Evolutionary conservation across 139 green algal species (phyloP).

Genomic region (Zygnema circumcarinatum): DNA sequence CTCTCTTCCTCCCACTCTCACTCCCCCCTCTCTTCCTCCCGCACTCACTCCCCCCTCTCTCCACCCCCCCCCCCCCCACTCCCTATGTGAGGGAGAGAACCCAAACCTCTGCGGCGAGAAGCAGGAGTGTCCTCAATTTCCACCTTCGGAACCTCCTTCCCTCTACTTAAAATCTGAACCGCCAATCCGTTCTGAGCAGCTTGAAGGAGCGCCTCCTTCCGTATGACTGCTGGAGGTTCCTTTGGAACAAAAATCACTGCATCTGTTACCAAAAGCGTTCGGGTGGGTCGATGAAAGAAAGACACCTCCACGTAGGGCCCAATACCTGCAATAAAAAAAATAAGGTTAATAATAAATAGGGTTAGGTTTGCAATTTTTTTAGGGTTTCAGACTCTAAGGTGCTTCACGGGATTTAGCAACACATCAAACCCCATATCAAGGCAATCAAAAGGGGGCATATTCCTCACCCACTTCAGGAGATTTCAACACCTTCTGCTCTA

Average conservation of each 20-base stretch:
- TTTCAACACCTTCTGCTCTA: constrained; percentile 62
- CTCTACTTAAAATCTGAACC: constrained; percentile 36
- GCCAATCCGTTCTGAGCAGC: constrained; percentile 42
- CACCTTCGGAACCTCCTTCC: constrained; percentile 37
- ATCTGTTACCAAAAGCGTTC: constrained; percentile 67
- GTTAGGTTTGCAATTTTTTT: too few relatives aligned
- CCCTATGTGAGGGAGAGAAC: too few relatives aligned
- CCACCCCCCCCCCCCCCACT: too few relatives aligned
- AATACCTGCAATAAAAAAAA: constrained; percentile 43
- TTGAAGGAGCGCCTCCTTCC: constrained; percentile 11
- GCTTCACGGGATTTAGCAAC: background rate
- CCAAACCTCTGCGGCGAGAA: constrained; percentile 7
- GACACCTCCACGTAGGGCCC: constrained; percentile 64
- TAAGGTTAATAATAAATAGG: background rate
- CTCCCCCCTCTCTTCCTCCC: too few relatives aligned
- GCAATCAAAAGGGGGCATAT: background rate
- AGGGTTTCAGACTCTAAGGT: constrained; percentile 1
- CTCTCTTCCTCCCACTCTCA: too few relatives aligned
- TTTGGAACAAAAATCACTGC: constrained; percentile 61
- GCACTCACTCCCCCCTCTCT: too few relatives aligned
- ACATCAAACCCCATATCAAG: constrained; percentile 15
- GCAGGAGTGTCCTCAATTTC: constrained; percentile 21
- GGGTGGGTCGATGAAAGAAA: constrained; percentile 65
- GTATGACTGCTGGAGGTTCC: constrained; percentile 49
- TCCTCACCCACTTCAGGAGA: constrained; percentile 53